phyloP scores from a whole-genome alignment of 1,284 basidiomycete species.

The Wallemia mellicola region DNA sequence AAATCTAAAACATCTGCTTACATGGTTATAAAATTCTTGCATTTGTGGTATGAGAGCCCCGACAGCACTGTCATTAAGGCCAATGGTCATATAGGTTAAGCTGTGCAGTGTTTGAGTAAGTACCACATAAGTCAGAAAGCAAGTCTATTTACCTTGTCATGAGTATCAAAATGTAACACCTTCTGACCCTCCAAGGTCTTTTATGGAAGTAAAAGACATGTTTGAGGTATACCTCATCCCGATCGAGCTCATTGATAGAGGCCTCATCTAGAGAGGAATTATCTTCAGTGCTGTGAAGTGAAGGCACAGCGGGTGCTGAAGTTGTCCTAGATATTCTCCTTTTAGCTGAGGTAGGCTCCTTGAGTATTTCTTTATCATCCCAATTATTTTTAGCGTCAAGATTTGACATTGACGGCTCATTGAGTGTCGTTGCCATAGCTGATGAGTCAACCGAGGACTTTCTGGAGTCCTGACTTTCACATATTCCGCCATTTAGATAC shows the following conservation, averaged over 20 bases:
- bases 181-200: background rate
- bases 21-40: background rate
- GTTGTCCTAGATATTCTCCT: background rate
- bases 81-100: background rate
- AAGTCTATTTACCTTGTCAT: background rate
- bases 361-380: background rate
- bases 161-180: background rate
- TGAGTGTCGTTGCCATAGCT: background rate
- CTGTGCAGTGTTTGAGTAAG: background rate
- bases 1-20: background rate
- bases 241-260: background rate
- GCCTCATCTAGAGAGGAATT: background rate
- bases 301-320: background rate
- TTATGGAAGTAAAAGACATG: background rate
- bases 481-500: background rate
- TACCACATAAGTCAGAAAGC: background rate
- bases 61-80: background rate
- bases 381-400: background rate
- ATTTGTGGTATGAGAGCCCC: background rate
- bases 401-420: background rate
- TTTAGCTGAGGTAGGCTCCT: background rate
- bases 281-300: background rate
- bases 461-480: background rate
- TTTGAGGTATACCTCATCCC: background rate
- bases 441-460: background rate